Conservation (phyloP, 257 asterid species). For the Dorcoceras hygrometricum region DNA sequence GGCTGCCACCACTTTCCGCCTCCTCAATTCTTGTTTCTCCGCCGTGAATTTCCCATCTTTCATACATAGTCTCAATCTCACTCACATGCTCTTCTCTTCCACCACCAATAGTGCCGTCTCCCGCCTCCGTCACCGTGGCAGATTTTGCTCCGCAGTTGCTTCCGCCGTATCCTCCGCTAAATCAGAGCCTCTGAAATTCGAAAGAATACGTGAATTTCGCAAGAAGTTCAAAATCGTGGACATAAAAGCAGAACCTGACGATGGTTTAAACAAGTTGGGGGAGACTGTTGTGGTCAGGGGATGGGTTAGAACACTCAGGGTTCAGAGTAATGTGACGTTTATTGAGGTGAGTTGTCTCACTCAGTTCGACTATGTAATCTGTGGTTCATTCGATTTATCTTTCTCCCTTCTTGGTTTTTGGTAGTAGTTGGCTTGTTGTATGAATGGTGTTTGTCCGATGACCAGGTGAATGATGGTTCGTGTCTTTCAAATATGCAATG, state of each 20-base stretch:
- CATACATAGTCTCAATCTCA: constrained; percentile 28
- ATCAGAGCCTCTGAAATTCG: constrained; percentile 38
- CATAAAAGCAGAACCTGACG: constrained; percentile 71
- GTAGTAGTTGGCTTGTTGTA: constrained; percentile 3
- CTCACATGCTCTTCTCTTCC: constrained; percentile 31
- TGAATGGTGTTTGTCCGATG: constrained; percentile 30
- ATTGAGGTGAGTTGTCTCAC: constrained; percentile 52
- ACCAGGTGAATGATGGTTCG: constrained; percentile 93
- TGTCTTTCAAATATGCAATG: constrained; percentile 98
- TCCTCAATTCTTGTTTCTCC: constrained; percentile 46
- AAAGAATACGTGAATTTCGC: constrained; percentile 63
- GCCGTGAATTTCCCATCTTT: constrained; percentile 43
- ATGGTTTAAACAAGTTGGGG: constrained; percentile 67
- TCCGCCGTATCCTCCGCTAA: constrained; percentile 55
- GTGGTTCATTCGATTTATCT: background rate
- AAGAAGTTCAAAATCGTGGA: constrained; percentile 69
- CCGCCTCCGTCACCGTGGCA: constrained; percentile 32
- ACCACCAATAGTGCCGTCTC: constrained; percentile 21
- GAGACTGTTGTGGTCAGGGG: constrained; percentile 74
- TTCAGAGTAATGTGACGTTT: constrained; percentile 81
- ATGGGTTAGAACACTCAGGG: constrained; percentile 90
- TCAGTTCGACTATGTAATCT: background rate
- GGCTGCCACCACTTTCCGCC: constrained; percentile 64
- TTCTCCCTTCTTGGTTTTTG: constrained; percentile 11
- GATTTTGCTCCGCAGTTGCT: constrained; percentile 50